These are phyloP conservation scores for Plantago lanceolata DNA, from an alignment of 305 asterid genomes.

Conservation along the genomic window DNA sequence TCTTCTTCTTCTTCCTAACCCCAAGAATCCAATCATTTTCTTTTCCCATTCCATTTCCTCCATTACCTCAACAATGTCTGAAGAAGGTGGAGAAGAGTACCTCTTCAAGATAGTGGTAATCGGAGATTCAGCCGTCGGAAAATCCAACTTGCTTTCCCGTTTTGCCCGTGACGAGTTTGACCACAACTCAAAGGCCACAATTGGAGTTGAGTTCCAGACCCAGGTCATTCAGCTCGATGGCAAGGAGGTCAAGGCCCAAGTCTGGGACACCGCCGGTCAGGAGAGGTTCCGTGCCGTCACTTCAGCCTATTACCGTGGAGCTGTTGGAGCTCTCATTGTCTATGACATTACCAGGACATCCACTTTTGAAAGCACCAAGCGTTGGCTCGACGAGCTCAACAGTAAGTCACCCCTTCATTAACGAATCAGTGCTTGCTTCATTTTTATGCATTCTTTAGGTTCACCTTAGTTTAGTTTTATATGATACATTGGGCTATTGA, in stretches of 20 bases:
- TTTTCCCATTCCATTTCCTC: conserved; percentile 1
- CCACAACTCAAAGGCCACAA: conserved; percentile 68
- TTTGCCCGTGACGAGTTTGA: conserved; percentile 72
- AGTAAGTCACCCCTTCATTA: conserved; percentile 30
- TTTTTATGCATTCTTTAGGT: not conserved
- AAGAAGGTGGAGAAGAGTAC: conserved; percentile 53
- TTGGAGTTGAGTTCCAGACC: conserved; percentile 74
- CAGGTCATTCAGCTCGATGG: conserved; percentile 68
- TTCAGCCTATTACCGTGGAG: conserved; percentile 78
- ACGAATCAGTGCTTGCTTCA: not conserved
- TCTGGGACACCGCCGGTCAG: conserved; percentile 85
- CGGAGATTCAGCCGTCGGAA: conserved; percentile 73
- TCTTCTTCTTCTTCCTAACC: too few relatives aligned
- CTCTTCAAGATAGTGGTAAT: conserved; percentile 67
- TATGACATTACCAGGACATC: conserved; percentile 53
- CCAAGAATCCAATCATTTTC: conserved; percentile 13
- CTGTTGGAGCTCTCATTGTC: conserved; percentile 75
- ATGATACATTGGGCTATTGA: too few relatives aligned
- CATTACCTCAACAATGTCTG: conserved; percentile 23
- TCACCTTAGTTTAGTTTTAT: too few relatives aligned
- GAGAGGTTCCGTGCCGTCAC: conserved; percentile 74
- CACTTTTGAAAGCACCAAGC: conserved; percentile 52
- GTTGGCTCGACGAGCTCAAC: conserved; percentile 70
- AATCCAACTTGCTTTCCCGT: conserved; percentile 63
- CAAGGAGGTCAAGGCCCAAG: conserved; percentile 67